Evolutionary conservation across 495 filamentous ascomycete genomes (phyloP), one percentile per base, ranked within the genome.

Genomic region (Hypoxylon perforatum): DNA sequence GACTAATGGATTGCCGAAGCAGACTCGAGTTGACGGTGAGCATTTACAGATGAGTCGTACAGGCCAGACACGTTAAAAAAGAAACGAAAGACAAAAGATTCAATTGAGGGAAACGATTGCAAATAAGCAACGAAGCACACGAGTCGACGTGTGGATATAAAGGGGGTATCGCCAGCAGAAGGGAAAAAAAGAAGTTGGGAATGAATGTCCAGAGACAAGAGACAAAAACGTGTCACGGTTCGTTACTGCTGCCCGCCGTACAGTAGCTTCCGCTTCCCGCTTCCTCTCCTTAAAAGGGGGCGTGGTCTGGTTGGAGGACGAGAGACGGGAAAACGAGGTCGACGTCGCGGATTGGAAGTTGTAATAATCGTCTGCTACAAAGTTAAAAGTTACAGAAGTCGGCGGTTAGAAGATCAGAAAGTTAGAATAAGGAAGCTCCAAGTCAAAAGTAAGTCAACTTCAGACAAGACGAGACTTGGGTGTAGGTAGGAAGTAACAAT

Each of bases 131-230:
- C 51, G 62, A 62, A 17, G 51, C 66, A 71, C 62, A 71, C 69
- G 65, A 69, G 49, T 70, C 67, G 70, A 69, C 72, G 62, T 67
- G 65, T 66, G 72, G 67, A 63, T 73, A 72, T 70, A 74, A 72
- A 72, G 63, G 72, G 72, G 72, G 66, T 68, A 73, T 73, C 63
- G 70, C 63, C 53, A 69, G 69, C 70, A 65, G 19, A 60, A 52
- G 50, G 54, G 41, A 35, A 39, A 52, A 48, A 48, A 57, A 23
- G 44, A 70, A 55, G 28, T 54, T 41, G 25, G 25, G 25, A 28
- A 28, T 12, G 48, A 53, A 57, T 55, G 10, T 33, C 56, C 42
- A 60, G 30, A 60, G 41, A 48, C 41, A 63, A 60, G 57, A 61
- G 39, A 42, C 39, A 42, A 42, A 42, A 42, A 42, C 15, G 39